phyloP scores from a whole-genome alignment of 345 rosid species.

The Firmiana major region DNA sequence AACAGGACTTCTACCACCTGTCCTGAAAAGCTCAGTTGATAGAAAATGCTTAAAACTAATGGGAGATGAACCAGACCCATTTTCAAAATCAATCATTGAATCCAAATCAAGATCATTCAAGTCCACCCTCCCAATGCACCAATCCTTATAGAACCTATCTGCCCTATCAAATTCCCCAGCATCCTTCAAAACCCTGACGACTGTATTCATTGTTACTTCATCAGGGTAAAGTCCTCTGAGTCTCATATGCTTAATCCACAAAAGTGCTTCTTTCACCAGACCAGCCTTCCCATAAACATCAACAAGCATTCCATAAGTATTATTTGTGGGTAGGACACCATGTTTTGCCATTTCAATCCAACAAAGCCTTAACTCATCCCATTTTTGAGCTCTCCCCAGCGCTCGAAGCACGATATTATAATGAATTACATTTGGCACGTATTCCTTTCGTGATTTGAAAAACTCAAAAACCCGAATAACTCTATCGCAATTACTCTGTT shows the following conservation, averaged over 20 bases:
- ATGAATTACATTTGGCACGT: conserved; percentile 73
- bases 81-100: conserved; percentile 33
- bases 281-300: conserved; percentile 92
- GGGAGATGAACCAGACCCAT: conserved; percentile 39
- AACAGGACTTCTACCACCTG: conserved; percentile 54
- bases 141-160: conserved; percentile 69
- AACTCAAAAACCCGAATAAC: conserved; percentile 63
- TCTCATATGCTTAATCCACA: conserved; percentile 91
- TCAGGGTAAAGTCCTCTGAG: conserved; percentile 69
- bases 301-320: conserved; percentile 81
- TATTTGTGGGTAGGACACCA: conserved; percentile 65
- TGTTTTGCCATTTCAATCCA: conserved; percentile 85
- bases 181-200: conserved; percentile 72
- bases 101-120: conserved; percentile 71
- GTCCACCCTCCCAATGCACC: conserved; percentile 63
- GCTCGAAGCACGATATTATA: conserved; percentile 78
- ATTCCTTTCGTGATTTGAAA: conserved; percentile 58
- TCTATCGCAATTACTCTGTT: conserved; percentile 55
- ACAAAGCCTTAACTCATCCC: conserved; percentile 78
- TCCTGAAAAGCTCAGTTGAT: conserved; percentile 75
- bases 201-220: conserved; percentile 77
- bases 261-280: conserved; percentile 67
- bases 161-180: conserved; percentile 66
- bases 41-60: conserved; percentile 71
- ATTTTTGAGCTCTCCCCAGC: conserved; percentile 72